Evolutionary conservation across 2,329 filamentous ascomycete species (phyloP).

Genomic region (Domatiomyces globalis): DNA sequence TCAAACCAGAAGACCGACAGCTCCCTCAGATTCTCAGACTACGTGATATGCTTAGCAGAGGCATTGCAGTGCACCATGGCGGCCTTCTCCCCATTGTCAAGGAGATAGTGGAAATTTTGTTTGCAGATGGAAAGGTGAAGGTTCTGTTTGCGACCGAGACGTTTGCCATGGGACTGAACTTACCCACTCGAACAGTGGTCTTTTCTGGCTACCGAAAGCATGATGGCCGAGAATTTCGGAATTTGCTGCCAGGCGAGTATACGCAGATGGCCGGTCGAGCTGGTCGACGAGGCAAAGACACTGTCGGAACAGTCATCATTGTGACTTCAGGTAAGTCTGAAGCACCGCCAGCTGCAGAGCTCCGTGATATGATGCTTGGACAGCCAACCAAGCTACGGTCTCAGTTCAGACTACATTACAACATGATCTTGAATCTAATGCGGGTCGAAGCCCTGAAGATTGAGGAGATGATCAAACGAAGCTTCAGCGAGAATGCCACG

Average conservation of each 20-base stretch:
- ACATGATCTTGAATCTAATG: constrained; percentile 95
- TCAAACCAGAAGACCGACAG: constrained; percentile 77
- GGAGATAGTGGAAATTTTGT: constrained; percentile 91
- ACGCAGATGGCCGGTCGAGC: constrained; percentile 97
- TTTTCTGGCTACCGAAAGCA: constrained; percentile 97
- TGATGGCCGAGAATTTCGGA: constrained; percentile 81
- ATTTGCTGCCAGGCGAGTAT: constrained; percentile 86
- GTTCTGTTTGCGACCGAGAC: constrained; percentile 96
- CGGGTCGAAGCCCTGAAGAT: constrained; percentile 95
- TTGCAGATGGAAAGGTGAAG: constrained; percentile 88
- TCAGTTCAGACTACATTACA: constrained; percentile 94
- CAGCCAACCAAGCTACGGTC: constrained; percentile 90
- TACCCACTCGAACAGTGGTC: constrained; percentile 89
- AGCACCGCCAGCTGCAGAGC: constrained; percentile 66
- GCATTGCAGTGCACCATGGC: constrained; percentile 92
- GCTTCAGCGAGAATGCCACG: constrained; percentile 95
- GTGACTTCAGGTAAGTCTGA: constrained; percentile 70
- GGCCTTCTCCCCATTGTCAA: constrained; percentile 92
- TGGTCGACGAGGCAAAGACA: constrained; percentile 80
- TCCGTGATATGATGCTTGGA: constrained; percentile 89
- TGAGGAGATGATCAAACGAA: constrained; percentile 99
- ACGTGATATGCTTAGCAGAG: constrained; percentile 68
- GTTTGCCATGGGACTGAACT: constrained; percentile 94
- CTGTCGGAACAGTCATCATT: constrained; percentile 87
- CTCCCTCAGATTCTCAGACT: constrained; percentile 87